Base-by-base conservation (phyloP, 495 filamentous ascomycete species). In the Aspergillus bridgeri region DNA sequence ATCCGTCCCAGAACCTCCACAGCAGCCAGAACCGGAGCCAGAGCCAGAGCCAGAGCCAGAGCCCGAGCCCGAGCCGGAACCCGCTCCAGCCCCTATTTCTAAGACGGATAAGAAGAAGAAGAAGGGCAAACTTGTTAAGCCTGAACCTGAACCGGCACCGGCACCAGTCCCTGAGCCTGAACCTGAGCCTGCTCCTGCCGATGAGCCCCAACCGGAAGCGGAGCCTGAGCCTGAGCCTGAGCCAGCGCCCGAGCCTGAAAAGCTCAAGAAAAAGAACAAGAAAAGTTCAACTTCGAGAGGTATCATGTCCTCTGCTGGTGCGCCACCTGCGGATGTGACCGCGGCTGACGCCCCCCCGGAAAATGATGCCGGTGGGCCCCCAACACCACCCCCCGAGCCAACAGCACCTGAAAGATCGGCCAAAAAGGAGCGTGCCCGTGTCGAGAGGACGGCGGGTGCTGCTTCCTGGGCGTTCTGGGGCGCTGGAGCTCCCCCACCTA, bases 401-500 rank as follows among this genome's bases (percentile, higher is more conserved):
- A 70, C 63, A 5, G 70, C 74, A 51, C 72, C 76, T 29, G 67
- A 73, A 3, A 79, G 77, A 48, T 66, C 78, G 2, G 71, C 69
- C 13, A 85, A 82, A 66, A 87, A 85, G 59, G 84, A 86, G 54
- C 83, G 85, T 18, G 61, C 83, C 15, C 77, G 79, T 42, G 75
- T 82, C 25, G 82, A 83, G 47, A 81, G 80, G 23, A 70, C 74
- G 11, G 59, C 73, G 23, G 75, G 69, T 23, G 65, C 67, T 9
- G 68, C 75, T 6, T 80, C 81, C 20, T 87, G 85, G 84, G 83
- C 81, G 22, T 81, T 84, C 69, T 86, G 80, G 79, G 79, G 75
- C 48, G 71, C 78, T 6, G 33, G 33, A 11, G 70, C 78, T 17
- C 69, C 83, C 17, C 70, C 79, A 11, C 70, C 79, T n/a, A 76